phyloP scores from a whole-genome alignment of 177 flowering plant species.

The Vitis hybrid region DNA sequence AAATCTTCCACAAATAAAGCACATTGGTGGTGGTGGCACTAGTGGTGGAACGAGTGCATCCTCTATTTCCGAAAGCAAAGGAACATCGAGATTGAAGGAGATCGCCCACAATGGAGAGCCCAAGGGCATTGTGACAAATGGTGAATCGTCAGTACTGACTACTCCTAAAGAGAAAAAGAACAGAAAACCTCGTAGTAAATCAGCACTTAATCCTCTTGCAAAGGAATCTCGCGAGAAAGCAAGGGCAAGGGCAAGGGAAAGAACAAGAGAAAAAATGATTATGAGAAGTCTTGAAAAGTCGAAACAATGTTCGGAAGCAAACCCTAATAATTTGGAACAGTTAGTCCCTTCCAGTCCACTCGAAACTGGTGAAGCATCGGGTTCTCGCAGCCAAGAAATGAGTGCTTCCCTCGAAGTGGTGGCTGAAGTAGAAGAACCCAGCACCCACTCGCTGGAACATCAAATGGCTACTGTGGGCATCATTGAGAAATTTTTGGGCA shows the following conservation, averaged over 20 bases:
- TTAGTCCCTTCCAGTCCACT: slow-evolving; percentile 14
- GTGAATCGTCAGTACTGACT: neutral
- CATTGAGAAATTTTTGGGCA: slow-evolving; percentile 11
- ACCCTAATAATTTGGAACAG: slow-evolving; percentile 25
- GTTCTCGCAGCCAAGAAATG: slow-evolving; percentile 18
- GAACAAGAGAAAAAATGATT: slow-evolving; percentile 39
- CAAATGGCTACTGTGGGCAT: slow-evolving; percentile 13
- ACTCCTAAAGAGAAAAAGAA: neutral
- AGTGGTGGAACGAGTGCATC: slow-evolving; percentile 14
- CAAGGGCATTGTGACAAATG: neutral
- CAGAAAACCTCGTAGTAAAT: slow-evolving; percentile 5
- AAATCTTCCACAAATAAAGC: slow-evolving; percentile 7
- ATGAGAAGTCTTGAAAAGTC: slow-evolving; percentile 15
- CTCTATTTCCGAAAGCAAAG: slow-evolving; percentile 24
- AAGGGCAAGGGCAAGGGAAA: slow-evolving; percentile 50
- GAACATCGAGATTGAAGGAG: slow-evolving; percentile 11
- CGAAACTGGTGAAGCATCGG: slow-evolving; percentile 17
- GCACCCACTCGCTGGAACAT: slow-evolving; percentile 13
- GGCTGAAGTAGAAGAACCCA: slow-evolving; percentile 19
- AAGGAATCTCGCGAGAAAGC: slow-evolving; percentile 43
- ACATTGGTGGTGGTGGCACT: neutral
- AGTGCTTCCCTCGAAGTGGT: slow-evolving; percentile 16
- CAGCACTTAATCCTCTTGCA: neutral
- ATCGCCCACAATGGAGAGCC: neutral
- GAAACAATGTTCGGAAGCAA: slow-evolving; percentile 7